These are phyloP conservation scores for Mycena epipterygia DNA, from an alignment of 768 basidiomycete species.

Conservation along the genomic window DNA sequence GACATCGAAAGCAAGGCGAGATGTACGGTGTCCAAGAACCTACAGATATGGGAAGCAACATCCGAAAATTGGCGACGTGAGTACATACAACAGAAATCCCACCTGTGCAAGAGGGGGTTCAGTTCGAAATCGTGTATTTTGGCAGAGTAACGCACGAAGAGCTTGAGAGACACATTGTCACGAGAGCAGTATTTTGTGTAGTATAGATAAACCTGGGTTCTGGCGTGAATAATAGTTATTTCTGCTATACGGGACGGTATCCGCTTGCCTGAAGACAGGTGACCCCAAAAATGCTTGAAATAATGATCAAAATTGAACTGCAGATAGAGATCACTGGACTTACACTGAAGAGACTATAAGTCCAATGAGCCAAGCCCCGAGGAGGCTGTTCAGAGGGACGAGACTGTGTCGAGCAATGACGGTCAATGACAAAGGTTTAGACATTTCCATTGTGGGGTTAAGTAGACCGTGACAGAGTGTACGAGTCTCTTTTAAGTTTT, in stretches of 20 bases:
- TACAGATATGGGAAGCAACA: not conserved
- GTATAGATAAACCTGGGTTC: constrained; percentile 3
- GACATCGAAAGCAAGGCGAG: not conserved
- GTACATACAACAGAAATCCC: not conserved
- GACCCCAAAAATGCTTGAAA: not conserved
- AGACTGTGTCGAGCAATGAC: not conserved
- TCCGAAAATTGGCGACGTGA: not conserved
- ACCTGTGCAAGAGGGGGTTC: not conserved
- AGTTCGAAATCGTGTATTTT: not conserved
- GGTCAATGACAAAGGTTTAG: too few species aligned
- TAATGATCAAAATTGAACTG: not conserved
- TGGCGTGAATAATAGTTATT: not conserved
- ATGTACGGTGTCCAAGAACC: not conserved
- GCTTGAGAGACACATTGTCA: not conserved
- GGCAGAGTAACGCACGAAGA: not conserved
- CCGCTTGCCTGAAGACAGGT: not conserved
- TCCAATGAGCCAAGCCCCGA: not conserved
- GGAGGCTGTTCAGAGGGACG: not conserved
- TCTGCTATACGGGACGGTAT: too few species aligned
- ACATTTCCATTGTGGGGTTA: too few species aligned
- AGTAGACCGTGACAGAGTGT: too few species aligned
- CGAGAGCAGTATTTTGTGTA: not conserved
- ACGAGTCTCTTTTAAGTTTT: too few species aligned
- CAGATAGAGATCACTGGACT: not conserved
- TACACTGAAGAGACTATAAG: not conserved